Evolutionary conservation across 73 alveolate species (phyloP).

Genomic region (Stentor roeselii): DNA sequence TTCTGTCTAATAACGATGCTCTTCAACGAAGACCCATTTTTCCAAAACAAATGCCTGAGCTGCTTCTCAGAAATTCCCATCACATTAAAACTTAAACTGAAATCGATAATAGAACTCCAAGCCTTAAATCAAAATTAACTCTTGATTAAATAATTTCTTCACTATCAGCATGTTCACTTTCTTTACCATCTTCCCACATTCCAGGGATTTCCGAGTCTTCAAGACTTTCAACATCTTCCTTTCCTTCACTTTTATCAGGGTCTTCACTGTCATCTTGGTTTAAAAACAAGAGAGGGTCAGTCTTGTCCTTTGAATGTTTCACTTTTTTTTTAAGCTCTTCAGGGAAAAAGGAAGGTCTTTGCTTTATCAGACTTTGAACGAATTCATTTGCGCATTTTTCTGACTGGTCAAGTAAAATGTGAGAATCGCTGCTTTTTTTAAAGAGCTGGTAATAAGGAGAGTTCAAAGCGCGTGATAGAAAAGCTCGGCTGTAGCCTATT

Average conservation of each 20-base stretch:
- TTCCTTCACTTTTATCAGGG: neutral
- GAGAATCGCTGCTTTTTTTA: neutral
- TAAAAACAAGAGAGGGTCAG: neutral
- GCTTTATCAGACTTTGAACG: neutral
- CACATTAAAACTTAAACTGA: too few species aligned
- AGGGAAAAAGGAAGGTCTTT: conserved; percentile 6
- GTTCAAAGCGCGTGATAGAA: neutral
- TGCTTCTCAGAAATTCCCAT: too few species aligned
- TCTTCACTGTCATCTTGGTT: neutral
- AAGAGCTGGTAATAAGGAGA: conserved; percentile 22
- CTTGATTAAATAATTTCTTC: neutral
- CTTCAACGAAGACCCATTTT: too few species aligned
- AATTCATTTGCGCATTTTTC: neutral
- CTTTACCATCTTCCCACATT: conserved; percentile 23
- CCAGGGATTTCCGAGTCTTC: conserved; percentile 4
- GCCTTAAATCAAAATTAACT: too few species aligned
- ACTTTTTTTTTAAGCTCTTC: conserved; percentile 20
- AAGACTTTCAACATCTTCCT: neutral
- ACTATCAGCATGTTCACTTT: neutral
- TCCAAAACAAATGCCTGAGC: too few species aligned
- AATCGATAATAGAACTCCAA: too few species aligned
- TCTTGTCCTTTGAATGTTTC: neutral
- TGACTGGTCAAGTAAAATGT: neutral
- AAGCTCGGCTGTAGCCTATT: neutral
- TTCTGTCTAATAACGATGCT: too few species aligned